These are phyloP conservation scores for Aspergillus sp. DNA, from an alignment of 2,329 filamentous ascomycete genomes.

Conservation along the genomic window DNA sequence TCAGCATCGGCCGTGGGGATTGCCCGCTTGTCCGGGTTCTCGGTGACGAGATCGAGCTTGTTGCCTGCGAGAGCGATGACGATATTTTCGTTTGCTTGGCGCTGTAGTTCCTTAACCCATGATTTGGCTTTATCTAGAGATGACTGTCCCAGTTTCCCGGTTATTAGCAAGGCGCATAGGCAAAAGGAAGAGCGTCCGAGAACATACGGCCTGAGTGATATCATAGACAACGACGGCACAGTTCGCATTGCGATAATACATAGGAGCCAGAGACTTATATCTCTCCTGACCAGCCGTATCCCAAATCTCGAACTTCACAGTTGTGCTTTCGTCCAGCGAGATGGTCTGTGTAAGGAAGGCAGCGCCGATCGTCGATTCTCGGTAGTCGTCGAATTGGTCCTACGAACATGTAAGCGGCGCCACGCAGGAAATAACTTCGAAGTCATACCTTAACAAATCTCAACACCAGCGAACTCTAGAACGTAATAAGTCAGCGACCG, in stretches of 20 bases:
- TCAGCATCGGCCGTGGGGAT: slow-evolving; percentile 87
- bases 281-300: slow-evolving; percentile 97
- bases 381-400: slow-evolving; percentile 99
- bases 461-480: slow-evolving; percentile 90
- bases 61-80: slow-evolving; percentile 97
- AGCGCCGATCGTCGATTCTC: slow-evolving; percentile 96
- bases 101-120: slow-evolving; percentile 98
- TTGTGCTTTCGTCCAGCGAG: slow-evolving; percentile 94
- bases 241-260: slow-evolving; percentile 99
- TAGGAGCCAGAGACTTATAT: slow-evolving; percentile 97
- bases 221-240: slow-evolving; percentile 99
- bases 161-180: slow-evolving; percentile 9
- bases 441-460: slow-evolving; percentile 88
- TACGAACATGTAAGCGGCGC: slow-evolving; percentile 39
- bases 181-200: slow-evolving; percentile 4
- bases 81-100: slow-evolving; percentile 99
- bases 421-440: not conserved
- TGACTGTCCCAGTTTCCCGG: slow-evolving; percentile 57
- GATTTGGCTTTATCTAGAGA: slow-evolving; percentile 98
- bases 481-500: slow-evolving; percentile 34
- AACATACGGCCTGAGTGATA: slow-evolving; percentile 93
- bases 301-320: slow-evolving; percentile 99
- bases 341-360: slow-evolving; percentile 99
- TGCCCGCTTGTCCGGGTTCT: slow-evolving; percentile 93
- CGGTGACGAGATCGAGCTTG: slow-evolving; percentile 93